phyloP scores from a whole-genome alignment of 768 basidiomycete species.

The Paxillus involutus region DNA sequence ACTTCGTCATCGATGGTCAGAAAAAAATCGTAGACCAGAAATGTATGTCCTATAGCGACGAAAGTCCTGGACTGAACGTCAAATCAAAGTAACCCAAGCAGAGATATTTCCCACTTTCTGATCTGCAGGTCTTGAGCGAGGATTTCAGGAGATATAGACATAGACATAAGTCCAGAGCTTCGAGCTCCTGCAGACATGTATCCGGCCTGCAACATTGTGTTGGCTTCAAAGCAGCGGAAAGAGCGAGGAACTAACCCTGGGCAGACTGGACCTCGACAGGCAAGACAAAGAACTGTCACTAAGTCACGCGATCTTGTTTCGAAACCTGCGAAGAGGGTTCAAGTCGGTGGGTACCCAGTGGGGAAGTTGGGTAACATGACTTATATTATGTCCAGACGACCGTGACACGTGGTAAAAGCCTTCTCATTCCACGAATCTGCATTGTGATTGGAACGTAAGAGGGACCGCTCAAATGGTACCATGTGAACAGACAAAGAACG shows the following conservation, averaged over 20 bases:
- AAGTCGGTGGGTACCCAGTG: background rate
- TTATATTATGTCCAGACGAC: background rate
- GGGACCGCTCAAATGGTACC: background rate
- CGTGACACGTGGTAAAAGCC: background rate
- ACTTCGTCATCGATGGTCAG: slow-evolving; percentile 9
- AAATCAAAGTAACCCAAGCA: background rate
- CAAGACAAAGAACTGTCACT: background rate
- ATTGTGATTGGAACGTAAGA: background rate
- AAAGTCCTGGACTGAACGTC: background rate
- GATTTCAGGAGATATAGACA: background rate
- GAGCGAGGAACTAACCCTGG: background rate
- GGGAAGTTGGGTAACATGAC: background rate
- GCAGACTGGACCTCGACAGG: background rate
- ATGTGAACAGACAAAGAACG: background rate
- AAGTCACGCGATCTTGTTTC: background rate
- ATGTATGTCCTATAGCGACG: slow-evolving; percentile 1
- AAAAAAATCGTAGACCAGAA: slow-evolving; percentile 7
- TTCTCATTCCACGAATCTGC: background rate
- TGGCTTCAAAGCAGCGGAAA: background rate
- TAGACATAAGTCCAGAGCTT: background rate
- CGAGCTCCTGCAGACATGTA: background rate
- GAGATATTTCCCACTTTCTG: background rate
- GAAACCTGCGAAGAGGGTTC: background rate
- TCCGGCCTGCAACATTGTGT: background rate
- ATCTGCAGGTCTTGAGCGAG: background rate